phyloP scores from a whole-genome alignment of 164 flowering plant genomes.

The Tetrastigma voinierianum region DNA sequence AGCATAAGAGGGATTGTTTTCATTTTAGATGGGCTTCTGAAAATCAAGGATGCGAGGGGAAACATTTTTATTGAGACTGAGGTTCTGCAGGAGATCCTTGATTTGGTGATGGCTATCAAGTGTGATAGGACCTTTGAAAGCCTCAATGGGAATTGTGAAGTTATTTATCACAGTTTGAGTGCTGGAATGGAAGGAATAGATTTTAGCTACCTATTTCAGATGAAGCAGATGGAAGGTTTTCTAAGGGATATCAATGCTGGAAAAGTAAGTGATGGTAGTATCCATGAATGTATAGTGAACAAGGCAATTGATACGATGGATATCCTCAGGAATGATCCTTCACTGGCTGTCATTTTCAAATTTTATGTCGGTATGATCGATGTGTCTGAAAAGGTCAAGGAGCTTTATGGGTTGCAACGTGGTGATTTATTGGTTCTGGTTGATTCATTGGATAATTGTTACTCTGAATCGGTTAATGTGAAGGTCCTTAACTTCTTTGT shows the following conservation, averaged over 20 bases:
- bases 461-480: conserved; percentile 65
- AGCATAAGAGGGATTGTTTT: conserved; percentile 50
- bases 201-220: conserved; percentile 39
- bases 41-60: conserved; percentile 32
- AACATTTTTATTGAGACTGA: conserved; percentile 37
- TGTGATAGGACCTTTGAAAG: conserved; percentile 62
- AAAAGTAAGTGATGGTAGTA: conserved; percentile 34
- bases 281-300: conserved; percentile 51
- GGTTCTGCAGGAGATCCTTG: conserved; percentile 51
- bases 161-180: conserved; percentile 45
- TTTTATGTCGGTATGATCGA: conserved; percentile 58
- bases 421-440: conserved; percentile 74
- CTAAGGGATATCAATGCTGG: conserved; percentile 40
- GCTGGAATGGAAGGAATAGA: conserved; percentile 37
- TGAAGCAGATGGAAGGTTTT: conserved; percentile 70
- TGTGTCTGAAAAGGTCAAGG: conserved; percentile 33
- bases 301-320: conserved; percentile 56
- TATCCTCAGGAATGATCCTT: conserved; percentile 60
- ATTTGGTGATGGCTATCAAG: conserved; percentile 61
- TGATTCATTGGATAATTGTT: conserved; percentile 65
- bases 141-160: conserved; percentile 64
- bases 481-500: conserved; percentile 75
- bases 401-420: conserved; percentile 46
- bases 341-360: conserved; percentile 43
- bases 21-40: conserved; percentile 49